phyloP scores from a whole-genome alignment of 23 red algal genomes.

The Porphyridium purpureum region DNA sequence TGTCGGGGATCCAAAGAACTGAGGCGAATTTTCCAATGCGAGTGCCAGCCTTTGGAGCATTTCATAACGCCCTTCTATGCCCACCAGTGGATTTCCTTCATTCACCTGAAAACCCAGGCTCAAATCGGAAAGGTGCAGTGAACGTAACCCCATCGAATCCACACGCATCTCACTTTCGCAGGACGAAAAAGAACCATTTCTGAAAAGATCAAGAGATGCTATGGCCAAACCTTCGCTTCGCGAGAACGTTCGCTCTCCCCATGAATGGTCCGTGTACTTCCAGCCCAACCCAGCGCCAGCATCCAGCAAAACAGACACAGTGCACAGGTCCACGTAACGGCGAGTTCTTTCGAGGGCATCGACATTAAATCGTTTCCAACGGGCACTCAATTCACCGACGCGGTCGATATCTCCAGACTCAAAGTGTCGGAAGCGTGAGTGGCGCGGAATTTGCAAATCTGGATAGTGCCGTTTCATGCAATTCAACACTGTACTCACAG shows the following conservation, averaged over 20 bases:
- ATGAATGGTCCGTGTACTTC: neutral
- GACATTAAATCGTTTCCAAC: neutral
- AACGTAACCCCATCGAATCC: neutral
- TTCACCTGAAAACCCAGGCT: neutral
- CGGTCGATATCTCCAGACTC: neutral
- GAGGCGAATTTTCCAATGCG: neutral
- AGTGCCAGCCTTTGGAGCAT: neutral
- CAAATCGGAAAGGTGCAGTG: neutral
- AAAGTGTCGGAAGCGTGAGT: neutral
- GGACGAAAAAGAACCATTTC: neutral
- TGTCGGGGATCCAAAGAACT: neutral
- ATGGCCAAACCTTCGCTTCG: neutral
- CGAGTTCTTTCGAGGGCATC: neutral
- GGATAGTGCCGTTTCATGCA: neutral
- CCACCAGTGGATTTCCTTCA: neutral
- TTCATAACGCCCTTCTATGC: neutral
- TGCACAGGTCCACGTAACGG: neutral
- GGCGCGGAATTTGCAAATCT: neutral
- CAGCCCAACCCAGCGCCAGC: neutral
- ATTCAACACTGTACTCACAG: neutral
- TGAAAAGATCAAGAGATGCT: neutral
- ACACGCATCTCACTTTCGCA: neutral
- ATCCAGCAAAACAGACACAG: constrained; percentile 1
- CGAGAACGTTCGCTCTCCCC: neutral
- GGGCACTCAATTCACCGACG: neutral